These are phyloP conservation scores for Ocimum tenuiflorum DNA, from an alignment of 257 asterid species.

Conservation along the genomic window DNA sequence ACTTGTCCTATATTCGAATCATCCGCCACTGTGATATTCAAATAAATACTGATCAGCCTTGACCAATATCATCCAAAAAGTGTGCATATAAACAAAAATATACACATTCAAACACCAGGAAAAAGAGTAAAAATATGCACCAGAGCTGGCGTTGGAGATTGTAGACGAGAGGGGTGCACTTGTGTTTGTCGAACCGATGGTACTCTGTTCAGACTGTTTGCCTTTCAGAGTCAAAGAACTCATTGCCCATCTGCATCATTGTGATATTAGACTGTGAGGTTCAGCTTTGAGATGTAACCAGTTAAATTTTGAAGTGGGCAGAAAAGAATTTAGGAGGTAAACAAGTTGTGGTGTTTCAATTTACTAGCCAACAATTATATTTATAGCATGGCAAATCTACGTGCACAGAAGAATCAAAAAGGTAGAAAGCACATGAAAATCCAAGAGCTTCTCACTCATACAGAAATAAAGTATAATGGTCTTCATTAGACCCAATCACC, in stretches of 20 bases:
- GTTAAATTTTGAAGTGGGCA: too few species aligned
- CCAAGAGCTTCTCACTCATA: neutral
- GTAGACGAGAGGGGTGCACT: slow-evolving; percentile 49
- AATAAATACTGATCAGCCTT: slow-evolving; percentile 21
- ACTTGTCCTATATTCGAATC: slow-evolving; percentile 41
- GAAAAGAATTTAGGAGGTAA: neutral
- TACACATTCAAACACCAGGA: neutral
- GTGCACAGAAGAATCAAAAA: neutral
- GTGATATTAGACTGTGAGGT: slow-evolving; percentile 7
- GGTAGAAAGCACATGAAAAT: neutral
- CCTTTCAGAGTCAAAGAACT: slow-evolving; percentile 91
- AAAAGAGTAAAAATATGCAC: slow-evolving; percentile 34
- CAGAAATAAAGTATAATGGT: neutral
- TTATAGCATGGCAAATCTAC: too few species aligned
- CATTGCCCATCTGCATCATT: slow-evolving; percentile 94
- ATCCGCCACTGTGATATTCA: slow-evolving; percentile 38
- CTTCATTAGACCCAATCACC: neutral
- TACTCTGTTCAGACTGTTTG: slow-evolving; percentile 68
- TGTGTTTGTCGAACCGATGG: slow-evolving; percentile 45
- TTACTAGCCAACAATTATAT: too few species aligned
- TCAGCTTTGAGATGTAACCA: neutral
- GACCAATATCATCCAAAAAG: slow-evolving; percentile 2
- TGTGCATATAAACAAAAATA: too few species aligned
- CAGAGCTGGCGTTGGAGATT: slow-evolving; percentile 54
- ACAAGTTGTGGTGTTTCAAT: neutral